Conservation (phyloP, 1,139 yeast species). For the Debaryomyces subglobosus region DNA sequence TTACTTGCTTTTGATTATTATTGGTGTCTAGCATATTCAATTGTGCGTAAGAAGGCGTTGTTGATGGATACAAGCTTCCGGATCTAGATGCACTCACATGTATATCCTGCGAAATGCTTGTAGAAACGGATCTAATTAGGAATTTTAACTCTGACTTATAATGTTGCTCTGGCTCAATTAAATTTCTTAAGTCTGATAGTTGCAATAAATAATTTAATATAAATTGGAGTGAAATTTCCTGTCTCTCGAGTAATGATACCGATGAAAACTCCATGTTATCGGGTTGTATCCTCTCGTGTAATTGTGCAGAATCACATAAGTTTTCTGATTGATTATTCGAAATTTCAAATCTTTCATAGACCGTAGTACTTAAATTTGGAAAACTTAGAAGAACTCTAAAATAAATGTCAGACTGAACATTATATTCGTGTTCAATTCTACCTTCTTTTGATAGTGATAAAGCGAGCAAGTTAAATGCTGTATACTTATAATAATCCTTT, state of each 20-base stretch:
- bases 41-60: slow-evolving; percentile 20
- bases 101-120: slow-evolving; percentile 28
- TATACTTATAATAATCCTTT: slow-evolving; percentile 31
- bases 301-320: not conserved
- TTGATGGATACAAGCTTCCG: slow-evolving; percentile 28
- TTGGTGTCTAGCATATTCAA: slow-evolving; percentile 10
- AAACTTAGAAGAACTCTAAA: slow-evolving; percentile 28
- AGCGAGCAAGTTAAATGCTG: slow-evolving; percentile 33
- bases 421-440: slow-evolving; percentile 13
- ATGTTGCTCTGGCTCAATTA: slow-evolving; percentile 21
- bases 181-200: slow-evolving; percentile 23
- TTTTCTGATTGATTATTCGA: slow-evolving; percentile 5
- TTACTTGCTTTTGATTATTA: slow-evolving; percentile 4
- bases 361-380: slow-evolving; percentile 25
- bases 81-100: slow-evolving; percentile 29
- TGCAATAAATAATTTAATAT: slow-evolving; percentile 31
- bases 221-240: slow-evolving; percentile 38
- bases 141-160: slow-evolving; percentile 26
- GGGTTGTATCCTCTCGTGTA: not conserved
- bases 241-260: slow-evolving; percentile 25
- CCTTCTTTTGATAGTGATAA: slow-evolving; percentile 19
- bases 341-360: slow-evolving; percentile 14
- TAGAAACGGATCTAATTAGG: slow-evolving; percentile 25
- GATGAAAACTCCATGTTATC: not conserved
- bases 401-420: slow-evolving; percentile 28